These are phyloP conservation scores for Cryptococcus sp. DNA, from an alignment of 1,284 basidiomycete genomes.

Conservation along the genomic window DNA sequence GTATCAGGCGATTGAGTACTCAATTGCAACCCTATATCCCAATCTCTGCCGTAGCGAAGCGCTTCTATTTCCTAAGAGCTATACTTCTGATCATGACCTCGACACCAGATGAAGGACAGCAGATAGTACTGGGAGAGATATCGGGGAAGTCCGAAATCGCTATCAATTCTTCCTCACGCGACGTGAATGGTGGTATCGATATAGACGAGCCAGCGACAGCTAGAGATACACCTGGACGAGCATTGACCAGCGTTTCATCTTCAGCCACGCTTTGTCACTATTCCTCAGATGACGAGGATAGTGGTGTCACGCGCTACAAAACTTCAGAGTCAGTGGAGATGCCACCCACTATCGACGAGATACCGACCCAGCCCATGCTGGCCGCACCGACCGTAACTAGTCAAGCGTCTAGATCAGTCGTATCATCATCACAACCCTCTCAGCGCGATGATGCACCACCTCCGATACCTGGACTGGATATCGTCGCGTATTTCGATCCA, in stretches of 20 bases:
- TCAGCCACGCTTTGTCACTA: neutral
- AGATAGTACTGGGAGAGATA: no score
- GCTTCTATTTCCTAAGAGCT: no score
- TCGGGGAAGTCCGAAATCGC: no score
- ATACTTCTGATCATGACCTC: no score
- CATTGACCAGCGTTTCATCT: conserved; percentile 1
- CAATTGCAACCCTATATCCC: no score
- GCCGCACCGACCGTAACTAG: neutral
- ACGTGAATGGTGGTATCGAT: no score
- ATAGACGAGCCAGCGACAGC: no score
- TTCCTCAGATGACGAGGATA: neutral
- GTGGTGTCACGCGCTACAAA: neutral
- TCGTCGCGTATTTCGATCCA: conserved; percentile 32
- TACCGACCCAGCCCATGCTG: neutral
- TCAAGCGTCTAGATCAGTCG: neutral
- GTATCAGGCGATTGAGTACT: no score
- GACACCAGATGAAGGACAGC: no score
- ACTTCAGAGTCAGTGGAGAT: neutral
- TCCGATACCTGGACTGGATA: conserved; percentile 12
- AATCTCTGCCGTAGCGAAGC: no score
- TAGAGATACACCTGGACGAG: neutral
- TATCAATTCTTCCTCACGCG: no score
- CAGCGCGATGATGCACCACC: neutral
- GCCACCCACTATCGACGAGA: neutral
- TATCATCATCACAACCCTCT: neutral